A percentile compares a stretch with the other conserved stretches of the same genome.
These are phyloP conservation scores for Lavandula angustifolia DNA, from an alignment of 257 asterid genomes.

Conservation along the genomic window DNA sequence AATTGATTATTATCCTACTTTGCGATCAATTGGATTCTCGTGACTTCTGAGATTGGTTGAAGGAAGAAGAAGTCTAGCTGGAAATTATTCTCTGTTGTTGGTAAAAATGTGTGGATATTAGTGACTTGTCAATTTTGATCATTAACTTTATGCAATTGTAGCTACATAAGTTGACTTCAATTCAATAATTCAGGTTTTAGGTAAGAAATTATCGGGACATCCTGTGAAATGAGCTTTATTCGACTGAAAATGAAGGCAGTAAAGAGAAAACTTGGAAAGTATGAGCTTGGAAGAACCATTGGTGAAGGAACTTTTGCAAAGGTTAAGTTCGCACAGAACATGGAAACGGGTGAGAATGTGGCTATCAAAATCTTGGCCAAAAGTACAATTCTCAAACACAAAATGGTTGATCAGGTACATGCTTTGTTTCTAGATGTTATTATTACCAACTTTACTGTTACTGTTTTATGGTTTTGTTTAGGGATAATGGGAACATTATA, in stretches of 20 bases:
- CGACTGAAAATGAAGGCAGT: conserved; percentile 48
- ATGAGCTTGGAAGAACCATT: conserved; percentile 83
- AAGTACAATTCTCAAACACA: conserved; percentile 83
- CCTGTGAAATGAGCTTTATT: conserved; percentile 41
- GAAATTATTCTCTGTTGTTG: background rate
- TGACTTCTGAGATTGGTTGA: conserved; percentile 16
- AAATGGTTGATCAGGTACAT: conserved; percentile 87
- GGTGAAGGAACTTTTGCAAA: conserved; percentile 95
- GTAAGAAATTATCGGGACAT: conserved; percentile 9
- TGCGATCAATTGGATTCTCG: conserved; percentile 23
- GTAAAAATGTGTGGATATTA: background rate
- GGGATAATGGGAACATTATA: conserved; percentile 1
- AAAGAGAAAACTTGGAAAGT: conserved; percentile 77
- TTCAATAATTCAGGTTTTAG: conserved; percentile 18
- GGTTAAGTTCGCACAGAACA: conserved; percentile 84
- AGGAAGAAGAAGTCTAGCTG: background rate
- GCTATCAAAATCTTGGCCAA: conserved; percentile 89
- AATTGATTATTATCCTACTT: conserved; percentile 1
- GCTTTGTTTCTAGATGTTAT: conserved; percentile 5
- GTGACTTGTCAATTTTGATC: background rate
- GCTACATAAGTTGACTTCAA: conserved; percentile 17
- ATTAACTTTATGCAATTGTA: background rate
- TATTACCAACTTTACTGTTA: conserved; percentile 3
- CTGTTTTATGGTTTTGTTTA: background rate
- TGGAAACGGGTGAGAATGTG: conserved; percentile 69